These are phyloP conservation scores for Neltuma alba DNA, from an alignment of 306 rosid genomes.

Conservation along the genomic window DNA sequence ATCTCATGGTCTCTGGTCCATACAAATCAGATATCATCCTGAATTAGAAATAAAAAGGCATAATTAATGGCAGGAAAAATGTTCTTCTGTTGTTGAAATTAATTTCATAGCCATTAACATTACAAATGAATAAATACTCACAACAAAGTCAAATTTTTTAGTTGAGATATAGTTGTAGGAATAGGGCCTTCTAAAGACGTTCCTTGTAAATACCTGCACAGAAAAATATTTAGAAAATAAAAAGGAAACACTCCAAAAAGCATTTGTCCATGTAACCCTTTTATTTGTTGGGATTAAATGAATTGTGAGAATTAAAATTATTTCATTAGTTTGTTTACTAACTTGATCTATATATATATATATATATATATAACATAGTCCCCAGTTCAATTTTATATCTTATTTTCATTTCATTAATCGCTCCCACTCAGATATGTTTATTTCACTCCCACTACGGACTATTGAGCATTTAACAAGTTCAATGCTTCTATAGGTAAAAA, in stretches of 20 bases:
- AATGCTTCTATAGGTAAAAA: too few species aligned
- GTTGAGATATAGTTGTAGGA: conserved; percentile 53
- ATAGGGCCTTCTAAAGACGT: background rate
- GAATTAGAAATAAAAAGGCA: background rate
- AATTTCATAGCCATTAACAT: background rate
- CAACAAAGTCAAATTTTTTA: conserved; percentile 52
- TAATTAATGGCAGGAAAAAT: background rate
- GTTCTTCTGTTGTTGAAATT: background rate
- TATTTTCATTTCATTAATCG: background rate
- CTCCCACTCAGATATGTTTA: too few species aligned
- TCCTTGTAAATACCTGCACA: background rate
- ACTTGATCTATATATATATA: background rate
- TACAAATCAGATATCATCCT: background rate
- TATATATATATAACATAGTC: too few species aligned
- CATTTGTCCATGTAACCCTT: too few species aligned
- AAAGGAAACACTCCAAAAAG: background rate
- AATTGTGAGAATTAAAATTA: too few species aligned
- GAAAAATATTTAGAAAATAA: too few species aligned
- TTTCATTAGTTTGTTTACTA: too few species aligned
- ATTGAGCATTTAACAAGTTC: background rate
- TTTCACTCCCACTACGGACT: background rate
- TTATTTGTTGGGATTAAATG: too few species aligned
- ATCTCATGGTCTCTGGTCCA: conserved; percentile 22
- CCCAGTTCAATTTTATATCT: background rate
- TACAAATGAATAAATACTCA: conserved; percentile 42